Conservation (phyloP, 2,329 filamentous ascomycete genomes). For the Cordyceps sp. region DNA sequence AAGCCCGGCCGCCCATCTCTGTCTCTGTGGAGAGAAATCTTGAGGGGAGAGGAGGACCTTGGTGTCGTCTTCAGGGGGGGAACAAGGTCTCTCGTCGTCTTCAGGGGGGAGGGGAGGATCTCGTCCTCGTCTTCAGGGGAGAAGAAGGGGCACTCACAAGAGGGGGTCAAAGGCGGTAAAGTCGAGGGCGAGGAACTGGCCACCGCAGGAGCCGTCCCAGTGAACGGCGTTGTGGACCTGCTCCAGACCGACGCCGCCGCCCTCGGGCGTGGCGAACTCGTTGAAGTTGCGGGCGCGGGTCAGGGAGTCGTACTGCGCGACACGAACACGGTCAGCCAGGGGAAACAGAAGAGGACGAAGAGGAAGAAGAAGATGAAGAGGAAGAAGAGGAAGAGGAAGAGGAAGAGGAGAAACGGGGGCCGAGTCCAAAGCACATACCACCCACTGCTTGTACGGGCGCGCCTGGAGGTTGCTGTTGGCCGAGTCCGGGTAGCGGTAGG, state of each 20-base stretch:
- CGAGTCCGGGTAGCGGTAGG: conserved; percentile 19
- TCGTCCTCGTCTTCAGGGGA: background rate
- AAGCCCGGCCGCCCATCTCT: too few species aligned
- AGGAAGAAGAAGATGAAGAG: too few species aligned
- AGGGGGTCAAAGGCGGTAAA: conserved; percentile 28
- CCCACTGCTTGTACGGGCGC: conserved; percentile 20
- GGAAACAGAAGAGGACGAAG: too few species aligned
- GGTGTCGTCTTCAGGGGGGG: too few species aligned
- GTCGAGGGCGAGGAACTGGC: conserved; percentile 21
- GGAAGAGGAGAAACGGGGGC: background rate
- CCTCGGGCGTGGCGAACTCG: conserved; percentile 17
- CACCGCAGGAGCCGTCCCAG: conserved; percentile 21
- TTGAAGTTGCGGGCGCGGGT: conserved; percentile 17
- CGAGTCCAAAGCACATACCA: conserved; percentile 16
- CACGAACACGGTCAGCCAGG: too few species aligned
- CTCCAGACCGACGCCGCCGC: conserved; percentile 23
- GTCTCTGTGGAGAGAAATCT: too few species aligned
- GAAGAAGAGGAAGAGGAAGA: background rate
- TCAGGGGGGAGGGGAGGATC: too few species aligned
- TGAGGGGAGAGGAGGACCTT: too few species aligned
- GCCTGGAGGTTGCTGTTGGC: conserved; percentile 18
- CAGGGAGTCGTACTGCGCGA: conserved; percentile 27
- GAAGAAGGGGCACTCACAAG: conserved; percentile 16
- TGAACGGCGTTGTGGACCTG: conserved; percentile 25
- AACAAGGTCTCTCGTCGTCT: too few species aligned